Evolutionary conservation across 1,284 basidiomycete species (phyloP).

Genomic region (Termitomyces sp.): DNA sequence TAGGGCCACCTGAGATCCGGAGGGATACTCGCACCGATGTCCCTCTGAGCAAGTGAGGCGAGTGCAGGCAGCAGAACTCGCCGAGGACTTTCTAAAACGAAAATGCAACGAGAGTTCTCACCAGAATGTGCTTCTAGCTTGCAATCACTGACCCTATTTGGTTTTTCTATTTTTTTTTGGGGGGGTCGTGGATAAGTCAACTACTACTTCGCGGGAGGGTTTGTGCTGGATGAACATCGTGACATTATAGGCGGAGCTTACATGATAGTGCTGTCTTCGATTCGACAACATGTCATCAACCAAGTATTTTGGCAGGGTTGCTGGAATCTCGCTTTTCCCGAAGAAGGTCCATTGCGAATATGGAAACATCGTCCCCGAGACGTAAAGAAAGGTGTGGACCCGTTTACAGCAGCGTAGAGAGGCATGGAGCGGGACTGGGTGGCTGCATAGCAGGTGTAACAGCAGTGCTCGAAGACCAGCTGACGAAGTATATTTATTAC

Average conservation of each 20-base stretch:
- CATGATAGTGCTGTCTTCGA: background rate
- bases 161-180: no score
- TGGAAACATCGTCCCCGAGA: conserved; percentile 8
- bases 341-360: conserved; percentile 6
- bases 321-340: conserved; percentile 2
- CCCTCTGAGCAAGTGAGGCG: background rate
- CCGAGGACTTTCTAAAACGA: background rate
- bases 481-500: conserved; percentile 7
- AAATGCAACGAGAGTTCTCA: background rate
- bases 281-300: conserved; percentile 11
- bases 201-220: background rate
- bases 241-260: background rate
- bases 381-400: background rate
- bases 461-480: conserved; percentile 1
- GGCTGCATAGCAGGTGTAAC: conserved; percentile 3
- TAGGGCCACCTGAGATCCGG: background rate
- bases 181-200: background rate
- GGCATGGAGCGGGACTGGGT: conserved; percentile 3
- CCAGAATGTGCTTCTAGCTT: background rate
- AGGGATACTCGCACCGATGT: background rate
- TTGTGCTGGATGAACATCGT: background rate
- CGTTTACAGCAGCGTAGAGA: background rate
- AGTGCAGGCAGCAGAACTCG: background rate
- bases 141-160: background rate
- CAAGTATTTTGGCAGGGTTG: conserved; percentile 8